These are phyloP conservation scores for Blastobotrys raffinosifermentans DNA, from an alignment of 1,139 yeast genomes.

Conservation along the genomic window DNA sequence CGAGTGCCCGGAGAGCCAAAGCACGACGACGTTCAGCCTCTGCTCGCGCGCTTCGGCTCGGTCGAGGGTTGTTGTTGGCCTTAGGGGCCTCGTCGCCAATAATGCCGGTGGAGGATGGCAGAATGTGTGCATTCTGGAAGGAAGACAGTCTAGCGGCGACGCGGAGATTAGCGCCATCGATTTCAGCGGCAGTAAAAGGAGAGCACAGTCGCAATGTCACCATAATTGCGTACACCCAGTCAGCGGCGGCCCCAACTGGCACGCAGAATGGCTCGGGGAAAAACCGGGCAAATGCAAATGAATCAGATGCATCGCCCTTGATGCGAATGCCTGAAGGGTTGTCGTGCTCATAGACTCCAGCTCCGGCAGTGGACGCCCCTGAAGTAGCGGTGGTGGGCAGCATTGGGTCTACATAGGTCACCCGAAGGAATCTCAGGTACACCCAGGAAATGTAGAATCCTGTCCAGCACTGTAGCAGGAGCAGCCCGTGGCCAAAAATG, in stretches of 20 bases:
- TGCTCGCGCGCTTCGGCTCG: constrained; percentile 16
- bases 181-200: constrained; percentile 20
- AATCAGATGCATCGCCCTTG: constrained; percentile 84
- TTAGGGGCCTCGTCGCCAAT: constrained; percentile 8
- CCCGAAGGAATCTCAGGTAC: constrained; percentile 72
- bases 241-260: constrained; percentile 35
- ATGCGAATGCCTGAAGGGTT: constrained; percentile 35
- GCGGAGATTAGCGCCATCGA: constrained; percentile 22
- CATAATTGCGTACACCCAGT: constrained; percentile 9
- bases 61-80: constrained; percentile 13
- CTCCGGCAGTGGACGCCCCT: constrained; percentile 8
- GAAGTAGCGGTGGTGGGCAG: constrained; percentile 24
- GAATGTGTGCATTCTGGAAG: constrained; percentile 3
- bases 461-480: constrained; percentile 51
- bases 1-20: constrained; percentile 76
- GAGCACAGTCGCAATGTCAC: constrained; percentile 11
- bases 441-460: constrained; percentile 68
- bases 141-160: constrained; percentile 19
- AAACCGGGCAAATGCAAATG: constrained; percentile 74
- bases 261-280: constrained; percentile 54
- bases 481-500: constrained; percentile 16
- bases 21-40: constrained; percentile 88
- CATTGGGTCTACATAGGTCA: constrained; percentile 33
- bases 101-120: background rate
- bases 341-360: constrained; percentile 11